phyloP scores from a whole-genome alignment of 2,329 filamentous ascomycete genomes.

The Cercospora zeae-maydis region DNA sequence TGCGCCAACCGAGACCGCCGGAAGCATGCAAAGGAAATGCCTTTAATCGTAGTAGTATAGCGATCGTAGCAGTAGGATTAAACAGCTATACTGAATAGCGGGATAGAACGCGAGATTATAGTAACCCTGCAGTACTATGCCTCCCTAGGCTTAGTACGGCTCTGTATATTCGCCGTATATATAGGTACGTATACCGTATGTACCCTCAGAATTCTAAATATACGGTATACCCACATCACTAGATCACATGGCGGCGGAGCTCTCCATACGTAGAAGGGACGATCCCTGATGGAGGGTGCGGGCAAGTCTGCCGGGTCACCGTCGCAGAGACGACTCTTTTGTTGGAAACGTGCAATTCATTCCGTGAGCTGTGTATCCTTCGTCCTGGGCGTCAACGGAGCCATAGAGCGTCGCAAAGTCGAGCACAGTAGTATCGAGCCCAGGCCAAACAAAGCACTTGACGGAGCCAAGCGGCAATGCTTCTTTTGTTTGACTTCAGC shows the following conservation, averaged over 20 bases:
- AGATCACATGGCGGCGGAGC: neutral
- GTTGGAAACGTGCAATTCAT: neutral
- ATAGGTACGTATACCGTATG: too few relatives aligned
- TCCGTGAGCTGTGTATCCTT: neutral
- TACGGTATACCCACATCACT: too few relatives aligned
- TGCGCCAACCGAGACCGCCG: too few relatives aligned
- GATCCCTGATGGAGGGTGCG: neutral
- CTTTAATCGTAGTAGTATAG: too few relatives aligned
- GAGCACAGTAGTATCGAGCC: neutral
- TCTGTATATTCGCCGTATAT: too few relatives aligned
- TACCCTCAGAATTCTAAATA: too few relatives aligned
- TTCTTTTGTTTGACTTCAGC: conserved; percentile 3
- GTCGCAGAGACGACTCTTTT: neutral
- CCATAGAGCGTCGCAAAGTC: neutral
- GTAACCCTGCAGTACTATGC: too few relatives aligned
- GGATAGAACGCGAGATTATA: too few relatives aligned
- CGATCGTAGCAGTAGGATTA: too few relatives aligned
- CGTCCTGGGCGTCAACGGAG: neutral
- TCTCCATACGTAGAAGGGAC: neutral
- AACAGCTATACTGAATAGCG: too few relatives aligned
- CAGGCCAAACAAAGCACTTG: neutral
- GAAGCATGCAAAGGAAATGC: too few relatives aligned
- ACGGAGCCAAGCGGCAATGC: neutral
- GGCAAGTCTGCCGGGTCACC: neutral
- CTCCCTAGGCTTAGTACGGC: too few relatives aligned